phyloP scores from a whole-genome alignment of 2,329 filamentous ascomycete species.

The Pseudogymnoascus pannorum region DNA sequence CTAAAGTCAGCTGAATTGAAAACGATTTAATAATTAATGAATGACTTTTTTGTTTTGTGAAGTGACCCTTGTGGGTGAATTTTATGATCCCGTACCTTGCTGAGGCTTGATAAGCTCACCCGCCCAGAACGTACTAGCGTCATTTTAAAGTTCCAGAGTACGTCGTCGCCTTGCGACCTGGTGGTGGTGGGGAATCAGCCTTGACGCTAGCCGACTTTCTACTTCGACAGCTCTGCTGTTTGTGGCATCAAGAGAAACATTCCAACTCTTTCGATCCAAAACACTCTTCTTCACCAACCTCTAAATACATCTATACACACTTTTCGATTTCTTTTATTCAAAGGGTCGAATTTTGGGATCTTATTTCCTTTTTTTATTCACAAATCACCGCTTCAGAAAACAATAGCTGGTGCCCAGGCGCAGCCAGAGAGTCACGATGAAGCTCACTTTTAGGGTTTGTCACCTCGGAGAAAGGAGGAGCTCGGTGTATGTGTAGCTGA shows the following conservation, averaged over 20 bases:
- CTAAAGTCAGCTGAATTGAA: conserved; percentile 1
- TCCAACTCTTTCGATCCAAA: conserved; percentile 3
- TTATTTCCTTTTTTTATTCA: neutral
- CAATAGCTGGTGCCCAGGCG: neutral
- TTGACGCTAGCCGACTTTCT: conserved; percentile 3
- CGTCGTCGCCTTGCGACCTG: conserved; percentile 1
- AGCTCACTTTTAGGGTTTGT: conserved; percentile 63
- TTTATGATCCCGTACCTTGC: neutral
- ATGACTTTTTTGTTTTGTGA: neutral
- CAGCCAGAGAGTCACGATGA: conserved; percentile 44
- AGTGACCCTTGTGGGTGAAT: neutral
- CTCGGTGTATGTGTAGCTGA: conserved; percentile 22
- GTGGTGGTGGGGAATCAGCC: conserved; percentile 1
- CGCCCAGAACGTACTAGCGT: neutral
- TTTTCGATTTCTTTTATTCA: neutral
- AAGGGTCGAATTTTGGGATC: neutral
- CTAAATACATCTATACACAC: neutral
- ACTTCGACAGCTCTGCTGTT: conserved; percentile 4
- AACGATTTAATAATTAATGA: neutral
- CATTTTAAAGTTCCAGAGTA: neutral
- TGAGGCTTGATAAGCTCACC: neutral
- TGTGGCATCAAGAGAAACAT: neutral
- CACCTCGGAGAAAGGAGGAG: conserved; percentile 21
- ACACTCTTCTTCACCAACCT: neutral
- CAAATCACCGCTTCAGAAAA: neutral